Conservation (phyloP, 2,329 filamentous ascomycete species). For the Knufia fluminis region DNA sequence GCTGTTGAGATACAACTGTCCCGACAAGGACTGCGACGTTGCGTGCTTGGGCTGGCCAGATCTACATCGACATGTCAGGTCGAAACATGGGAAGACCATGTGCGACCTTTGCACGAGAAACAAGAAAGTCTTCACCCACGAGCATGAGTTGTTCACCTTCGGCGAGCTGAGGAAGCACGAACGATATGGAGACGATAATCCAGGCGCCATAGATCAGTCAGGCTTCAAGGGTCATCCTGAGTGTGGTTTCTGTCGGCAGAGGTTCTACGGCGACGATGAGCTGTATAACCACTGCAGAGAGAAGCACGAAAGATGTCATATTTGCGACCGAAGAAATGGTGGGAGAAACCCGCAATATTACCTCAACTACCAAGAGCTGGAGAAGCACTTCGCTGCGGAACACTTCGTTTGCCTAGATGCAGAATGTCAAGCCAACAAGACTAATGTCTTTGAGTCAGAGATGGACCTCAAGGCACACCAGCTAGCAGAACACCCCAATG, state of each 20-base stretch:
- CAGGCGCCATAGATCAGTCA: slow-evolving; percentile 81
- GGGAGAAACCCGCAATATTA: slow-evolving; percentile 78
- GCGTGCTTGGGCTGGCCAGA: slow-evolving; percentile 75
- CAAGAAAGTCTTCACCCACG: slow-evolving; percentile 97
- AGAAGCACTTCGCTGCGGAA: slow-evolving; percentile 76
- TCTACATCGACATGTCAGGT: slow-evolving; percentile 71
- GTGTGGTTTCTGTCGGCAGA: slow-evolving; percentile 81
- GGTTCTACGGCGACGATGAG: slow-evolving; percentile 95
- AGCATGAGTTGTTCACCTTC: slow-evolving; percentile 82
- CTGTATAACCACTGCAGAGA: slow-evolving; percentile 87
- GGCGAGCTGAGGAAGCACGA: slow-evolving; percentile 80
- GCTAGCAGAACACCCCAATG: slow-evolving; percentile 68
- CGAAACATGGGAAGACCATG: slow-evolving; percentile 64
- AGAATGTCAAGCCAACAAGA: slow-evolving; percentile 93
- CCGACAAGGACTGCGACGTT: slow-evolving; percentile 72
- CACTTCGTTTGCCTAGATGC: slow-evolving; percentile 77
- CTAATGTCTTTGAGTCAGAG: slow-evolving; percentile 90
- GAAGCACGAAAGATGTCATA: slow-evolving; percentile 88
- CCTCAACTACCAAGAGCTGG: slow-evolving; percentile 74
- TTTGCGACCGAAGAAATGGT: slow-evolving; percentile 65
- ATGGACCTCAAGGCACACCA: slow-evolving; percentile 94
- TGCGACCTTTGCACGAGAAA: slow-evolving; percentile 80
- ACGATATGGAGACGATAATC: slow-evolving; percentile 79
- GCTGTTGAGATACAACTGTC: slow-evolving; percentile 88
- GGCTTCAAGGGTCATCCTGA: slow-evolving; percentile 94